Conservation (phyloP, 306 rosid species). For the Cucurbita ficifolia region DNA sequence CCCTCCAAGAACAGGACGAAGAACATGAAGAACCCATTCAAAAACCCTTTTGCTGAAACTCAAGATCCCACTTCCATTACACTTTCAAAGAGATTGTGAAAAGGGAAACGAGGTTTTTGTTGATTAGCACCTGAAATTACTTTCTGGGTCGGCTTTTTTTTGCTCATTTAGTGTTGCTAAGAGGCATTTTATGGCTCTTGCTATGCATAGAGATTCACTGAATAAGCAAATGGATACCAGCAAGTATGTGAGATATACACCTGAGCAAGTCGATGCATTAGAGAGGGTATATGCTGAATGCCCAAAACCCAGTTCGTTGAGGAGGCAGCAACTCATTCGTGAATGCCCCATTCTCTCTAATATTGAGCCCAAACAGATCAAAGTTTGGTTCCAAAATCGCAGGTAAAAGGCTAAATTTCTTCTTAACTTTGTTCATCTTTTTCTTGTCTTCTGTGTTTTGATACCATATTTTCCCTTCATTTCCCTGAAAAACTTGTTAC, state of each 20-base stretch:
- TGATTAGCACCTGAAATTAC: not conserved
- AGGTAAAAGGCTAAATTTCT: slow-evolving; percentile 25
- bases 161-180: not conserved
- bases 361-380: slow-evolving; percentile 95
- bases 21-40: not conserved
- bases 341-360: slow-evolving; percentile 86
- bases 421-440: not conserved
- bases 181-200: slow-evolving; percentile 41
- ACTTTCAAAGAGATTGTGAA: not conserved
- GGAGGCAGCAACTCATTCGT: slow-evolving; percentile 85
- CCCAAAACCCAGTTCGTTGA: slow-evolving; percentile 81
- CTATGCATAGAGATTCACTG: slow-evolving; percentile 46
- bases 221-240: slow-evolving; percentile 58
- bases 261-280: slow-evolving; percentile 91
- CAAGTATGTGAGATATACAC: slow-evolving; percentile 89
- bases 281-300: slow-evolving; percentile 89
- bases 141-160: not conserved
- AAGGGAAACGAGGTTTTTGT: not conserved
- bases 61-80: not conserved
- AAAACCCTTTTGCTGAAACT: not conserved
- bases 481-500: not conserved
- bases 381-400: slow-evolving; percentile 96
- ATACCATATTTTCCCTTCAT: not conserved
- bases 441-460: not conserved
- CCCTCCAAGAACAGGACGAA: not conserved